Conservation (phyloP, 2,329 filamentous ascomycete genomes). For the Verticillium isaacii region DNA sequence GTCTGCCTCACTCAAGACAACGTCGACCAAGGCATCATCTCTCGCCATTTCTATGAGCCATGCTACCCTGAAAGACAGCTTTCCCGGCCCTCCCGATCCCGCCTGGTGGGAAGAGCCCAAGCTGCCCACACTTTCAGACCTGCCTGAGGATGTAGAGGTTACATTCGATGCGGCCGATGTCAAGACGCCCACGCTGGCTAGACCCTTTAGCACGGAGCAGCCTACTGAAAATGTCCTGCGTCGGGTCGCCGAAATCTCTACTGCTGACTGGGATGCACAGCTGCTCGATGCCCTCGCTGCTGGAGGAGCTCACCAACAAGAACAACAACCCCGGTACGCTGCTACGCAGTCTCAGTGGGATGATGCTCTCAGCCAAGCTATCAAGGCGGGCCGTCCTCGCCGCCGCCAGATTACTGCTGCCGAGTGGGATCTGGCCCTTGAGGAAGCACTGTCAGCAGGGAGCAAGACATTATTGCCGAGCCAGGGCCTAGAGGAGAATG, state of each 20-base stretch:
- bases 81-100: background rate
- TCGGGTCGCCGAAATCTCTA: constrained; percentile 3
- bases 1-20: background rate
- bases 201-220: background rate
- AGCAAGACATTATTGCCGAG: constrained; percentile 11
- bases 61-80: background rate
- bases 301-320: background rate
- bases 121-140: background rate
- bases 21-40: background rate
- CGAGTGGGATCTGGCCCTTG: constrained; percentile 35
- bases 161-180: background rate
- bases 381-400: constrained; percentile 10
- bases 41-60: background rate
- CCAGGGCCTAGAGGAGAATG: background rate
- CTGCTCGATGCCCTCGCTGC: constrained; percentile 6
- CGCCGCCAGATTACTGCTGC: constrained; percentile 15
- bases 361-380: constrained; percentile 10
- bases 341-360: constrained; percentile 8
- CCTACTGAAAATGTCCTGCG: background rate
- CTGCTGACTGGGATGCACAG: constrained; percentile 12
- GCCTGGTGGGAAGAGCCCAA: constrained; percentile 10
- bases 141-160: background rate
- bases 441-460: constrained; percentile 26
- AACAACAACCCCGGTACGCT: background rate
- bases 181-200: background rate